Conservation (phyloP, 2,329 filamentous ascomycete genomes). For the Claviceps maximensis region DNA sequence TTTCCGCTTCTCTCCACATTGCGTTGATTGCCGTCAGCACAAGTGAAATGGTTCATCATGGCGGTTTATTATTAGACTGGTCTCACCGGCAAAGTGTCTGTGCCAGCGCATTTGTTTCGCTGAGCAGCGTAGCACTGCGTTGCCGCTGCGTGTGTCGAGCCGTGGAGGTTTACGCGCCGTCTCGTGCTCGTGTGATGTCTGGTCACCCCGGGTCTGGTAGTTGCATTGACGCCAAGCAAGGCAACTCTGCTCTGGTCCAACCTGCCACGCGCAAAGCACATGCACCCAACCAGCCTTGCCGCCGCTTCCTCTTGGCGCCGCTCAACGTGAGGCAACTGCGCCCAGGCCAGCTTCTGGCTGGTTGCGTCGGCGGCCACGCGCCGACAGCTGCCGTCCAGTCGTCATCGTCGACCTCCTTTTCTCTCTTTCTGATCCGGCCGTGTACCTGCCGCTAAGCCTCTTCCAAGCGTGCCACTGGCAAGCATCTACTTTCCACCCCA, state of each 20-base stretch:
- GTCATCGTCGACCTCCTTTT: background rate
- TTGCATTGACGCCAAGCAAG: too few relatives aligned
- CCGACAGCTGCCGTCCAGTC: background rate
- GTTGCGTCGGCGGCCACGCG: too few relatives aligned
- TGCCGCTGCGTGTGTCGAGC: too few relatives aligned
- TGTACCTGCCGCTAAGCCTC: constrained; percentile 5
- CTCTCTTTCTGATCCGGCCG: background rate
- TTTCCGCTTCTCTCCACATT: background rate
- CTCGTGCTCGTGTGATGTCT: too few relatives aligned
- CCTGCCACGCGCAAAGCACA: background rate
- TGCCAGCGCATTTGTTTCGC: too few relatives aligned
- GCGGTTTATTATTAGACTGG: too few relatives aligned
- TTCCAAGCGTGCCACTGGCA: background rate
- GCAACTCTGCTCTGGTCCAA: background rate
- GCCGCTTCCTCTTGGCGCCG: too few relatives aligned
- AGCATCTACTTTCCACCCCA: background rate
- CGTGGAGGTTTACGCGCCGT: background rate
- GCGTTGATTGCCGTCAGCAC: background rate
- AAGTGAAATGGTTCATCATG: background rate
- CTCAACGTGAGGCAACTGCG: background rate
- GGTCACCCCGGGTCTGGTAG: too few relatives aligned
- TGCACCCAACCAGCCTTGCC: background rate
- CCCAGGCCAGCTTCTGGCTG: background rate
- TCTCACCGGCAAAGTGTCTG: too few relatives aligned
- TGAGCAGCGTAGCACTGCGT: too few relatives aligned